Base-by-base conservation (phyloP, 129 eudicot species). In the Logfia minima region DNA sequence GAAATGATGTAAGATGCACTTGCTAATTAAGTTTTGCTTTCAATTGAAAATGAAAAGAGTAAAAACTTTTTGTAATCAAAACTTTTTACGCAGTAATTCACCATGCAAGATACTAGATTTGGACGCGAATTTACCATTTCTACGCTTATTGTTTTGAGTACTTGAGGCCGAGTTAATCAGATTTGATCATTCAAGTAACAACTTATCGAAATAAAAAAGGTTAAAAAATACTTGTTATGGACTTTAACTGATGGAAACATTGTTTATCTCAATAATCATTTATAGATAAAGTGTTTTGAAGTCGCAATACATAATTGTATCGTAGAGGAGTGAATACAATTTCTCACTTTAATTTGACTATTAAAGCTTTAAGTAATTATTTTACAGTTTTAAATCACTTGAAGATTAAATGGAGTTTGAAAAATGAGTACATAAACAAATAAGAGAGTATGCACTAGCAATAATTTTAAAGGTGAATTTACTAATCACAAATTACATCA, bases 1-100 rank as follows among this genome's bases (percentile, higher is more conserved):
- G 66, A 59, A 55, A 56, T 80, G 79, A 56, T 62, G 75, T 43
- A 75, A 66, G 81, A 65, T 71, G 83, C 72, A 71, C 66, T 37
- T 51, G 84, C 72, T 70, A 55, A 37, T 32, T 65, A 32, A 70
- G 37, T 71, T 69, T 53, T 64, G 52, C 63, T 48, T 41, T 65
- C 74, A 62, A 23, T n/a, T 19, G 31, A 72, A 26, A 52, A n/a
- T 24, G 5, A 18, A 23, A 23, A 34, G 48, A 66, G 72, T 9
- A 43, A 18, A 48, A 72, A 31, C n/a, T 2, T 4, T 53, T 31
- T 32, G 29, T 72, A 24, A 31, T 14, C n/a, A 48, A 11, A 48
- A 48, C 52, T 31, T 29, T 53, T 62, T 45, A 79, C 51, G 14
- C 26, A 51, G 56, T 66, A 76, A 66, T 66, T 66, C 63, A 29